Conservation (phyloP, 768 basidiomycete species). For the Termitomyces sp. region DNA sequence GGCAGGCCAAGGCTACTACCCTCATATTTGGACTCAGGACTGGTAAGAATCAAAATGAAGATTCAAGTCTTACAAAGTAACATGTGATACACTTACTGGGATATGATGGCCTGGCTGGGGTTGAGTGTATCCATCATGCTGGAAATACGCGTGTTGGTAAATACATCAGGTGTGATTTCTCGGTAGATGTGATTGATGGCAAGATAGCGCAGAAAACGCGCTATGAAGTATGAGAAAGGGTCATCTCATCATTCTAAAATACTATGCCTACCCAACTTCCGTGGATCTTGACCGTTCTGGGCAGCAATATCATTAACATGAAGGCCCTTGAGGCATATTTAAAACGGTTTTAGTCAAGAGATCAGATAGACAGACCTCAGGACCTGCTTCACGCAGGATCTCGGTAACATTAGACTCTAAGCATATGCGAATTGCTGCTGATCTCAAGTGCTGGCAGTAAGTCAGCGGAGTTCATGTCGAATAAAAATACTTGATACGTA, state of each 20-base stretch:
- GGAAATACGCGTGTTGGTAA: slow-evolving; percentile 31
- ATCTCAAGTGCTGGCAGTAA: slow-evolving; percentile 13
- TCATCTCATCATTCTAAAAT: neutral
- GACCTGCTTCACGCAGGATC: slow-evolving; percentile 32
- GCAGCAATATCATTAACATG: slow-evolving; percentile 29
- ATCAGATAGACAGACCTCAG: neutral
- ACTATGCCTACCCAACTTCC: slow-evolving; percentile 26
- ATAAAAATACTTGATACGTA: neutral
- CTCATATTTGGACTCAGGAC: slow-evolving; percentile 10
- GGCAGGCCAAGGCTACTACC: slow-evolving; percentile 20
- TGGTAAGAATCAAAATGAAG: neutral
- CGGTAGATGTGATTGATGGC: slow-evolving; percentile 13
- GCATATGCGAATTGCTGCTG: slow-evolving; percentile 22
- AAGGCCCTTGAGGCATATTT: slow-evolving; percentile 16
- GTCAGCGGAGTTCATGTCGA: too few species aligned
- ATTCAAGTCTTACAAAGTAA: too few species aligned
- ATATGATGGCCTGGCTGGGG: neutral
- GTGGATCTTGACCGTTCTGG: slow-evolving; percentile 19
- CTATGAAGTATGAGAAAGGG: neutral
- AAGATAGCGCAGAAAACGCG: slow-evolving; percentile 6
- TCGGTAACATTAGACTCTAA: slow-evolving; percentile 30
- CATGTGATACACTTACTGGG: neutral
- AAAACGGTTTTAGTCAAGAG: neutral
- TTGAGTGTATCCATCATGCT: slow-evolving; percentile 23
- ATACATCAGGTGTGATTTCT: slow-evolving; percentile 29